These are phyloP conservation scores for Pichia sp. DNA, from an alignment of 1,139 yeast species.

Conservation along the genomic window DNA sequence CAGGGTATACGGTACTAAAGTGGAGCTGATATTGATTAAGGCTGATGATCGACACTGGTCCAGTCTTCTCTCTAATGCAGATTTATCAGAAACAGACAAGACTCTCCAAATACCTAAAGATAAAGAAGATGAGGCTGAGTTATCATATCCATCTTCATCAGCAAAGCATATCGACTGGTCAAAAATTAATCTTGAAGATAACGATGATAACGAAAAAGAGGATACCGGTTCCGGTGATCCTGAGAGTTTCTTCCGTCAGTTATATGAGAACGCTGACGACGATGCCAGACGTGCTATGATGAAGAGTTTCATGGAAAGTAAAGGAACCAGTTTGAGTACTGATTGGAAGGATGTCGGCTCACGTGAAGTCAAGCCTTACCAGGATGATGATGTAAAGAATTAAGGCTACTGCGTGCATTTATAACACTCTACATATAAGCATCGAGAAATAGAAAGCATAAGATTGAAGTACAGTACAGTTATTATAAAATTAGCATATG, in stretches of 20 bases:
- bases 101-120: constrained; percentile 17
- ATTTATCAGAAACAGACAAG: constrained; percentile 2
- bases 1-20: constrained; percentile 61
- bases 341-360: constrained; percentile 87
- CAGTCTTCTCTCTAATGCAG: constrained; percentile 24
- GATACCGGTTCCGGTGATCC: constrained; percentile 31
- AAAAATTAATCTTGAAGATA: constrained; percentile 44
- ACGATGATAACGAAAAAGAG: constrained; percentile 46
- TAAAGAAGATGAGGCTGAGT: constrained; percentile 1
- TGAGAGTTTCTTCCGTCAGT: constrained; percentile 62
- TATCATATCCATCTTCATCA: constrained; percentile 58
- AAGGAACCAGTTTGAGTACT: constrained; percentile 90
- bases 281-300: constrained; percentile 93
- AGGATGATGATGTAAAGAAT: constrained; percentile 32
- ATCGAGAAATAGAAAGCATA: too few species aligned
- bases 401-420: too few species aligned
- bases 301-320: constrained; percentile 91
- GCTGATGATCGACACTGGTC: constrained; percentile 33
- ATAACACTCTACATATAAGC: too few species aligned
- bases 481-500: too few species aligned
- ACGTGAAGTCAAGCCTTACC: constrained; percentile 69
- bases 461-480: too few species aligned
- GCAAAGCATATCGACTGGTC: constrained; percentile 67
- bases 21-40: constrained; percentile 55
- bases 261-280: constrained; percentile 78